phyloP scores from a whole-genome alignment of 2,329 filamentous ascomycete genomes.

The Alternaria postmessia region DNA sequence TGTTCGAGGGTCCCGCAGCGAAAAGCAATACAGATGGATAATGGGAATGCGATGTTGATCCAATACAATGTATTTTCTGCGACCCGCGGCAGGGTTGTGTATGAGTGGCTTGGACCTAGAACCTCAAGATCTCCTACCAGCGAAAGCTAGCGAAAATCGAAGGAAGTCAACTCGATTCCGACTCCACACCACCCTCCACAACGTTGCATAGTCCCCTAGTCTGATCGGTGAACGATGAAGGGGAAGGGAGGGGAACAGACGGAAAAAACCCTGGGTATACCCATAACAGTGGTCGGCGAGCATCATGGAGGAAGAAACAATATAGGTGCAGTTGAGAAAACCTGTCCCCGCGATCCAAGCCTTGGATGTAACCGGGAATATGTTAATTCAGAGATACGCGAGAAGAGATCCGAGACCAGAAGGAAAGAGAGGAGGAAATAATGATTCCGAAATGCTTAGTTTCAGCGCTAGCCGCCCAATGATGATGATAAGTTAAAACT shows the following conservation, averaged over 20 bases:
- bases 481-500: constrained; percentile 22
- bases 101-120: constrained; percentile 2
- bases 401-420: constrained; percentile 11
- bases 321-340: constrained; percentile 1
- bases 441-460: constrained; percentile 23
- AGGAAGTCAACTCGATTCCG: not conserved
- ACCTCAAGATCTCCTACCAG: not conserved
- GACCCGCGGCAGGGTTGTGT: not conserved
- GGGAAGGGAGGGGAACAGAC: not conserved
- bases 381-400: constrained; percentile 2
- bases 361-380: not conserved
- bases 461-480: constrained; percentile 42
- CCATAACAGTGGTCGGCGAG: not conserved
- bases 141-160: not conserved
- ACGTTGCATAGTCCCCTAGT: not conserved
- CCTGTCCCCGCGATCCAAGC: not conserved
- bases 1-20: constrained; percentile 1
- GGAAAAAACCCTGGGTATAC: not conserved
- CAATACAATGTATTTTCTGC: not conserved
- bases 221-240: constrained; percentile 6
- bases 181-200: constrained; percentile 8
- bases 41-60: not conserved
- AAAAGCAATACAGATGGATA: constrained; percentile 2
- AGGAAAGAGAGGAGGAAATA: constrained; percentile 14
- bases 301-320: not conserved